phyloP scores from a whole-genome alignment of 495 filamentous ascomycete species.

The Penicillium chermesinum region DNA sequence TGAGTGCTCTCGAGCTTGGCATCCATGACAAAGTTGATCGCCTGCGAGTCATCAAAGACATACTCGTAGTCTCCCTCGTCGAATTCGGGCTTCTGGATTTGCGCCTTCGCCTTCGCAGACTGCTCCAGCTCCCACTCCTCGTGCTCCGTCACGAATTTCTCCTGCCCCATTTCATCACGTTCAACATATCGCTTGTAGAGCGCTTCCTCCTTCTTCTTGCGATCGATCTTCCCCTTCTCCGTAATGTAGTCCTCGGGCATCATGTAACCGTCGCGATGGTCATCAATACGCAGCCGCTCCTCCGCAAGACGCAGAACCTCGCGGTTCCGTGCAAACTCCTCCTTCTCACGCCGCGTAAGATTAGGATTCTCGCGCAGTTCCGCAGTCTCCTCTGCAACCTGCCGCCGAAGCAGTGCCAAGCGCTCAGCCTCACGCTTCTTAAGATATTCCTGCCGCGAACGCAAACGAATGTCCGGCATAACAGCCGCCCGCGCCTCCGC shows the following conservation, averaged over 20 bases:
- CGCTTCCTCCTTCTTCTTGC: conserved; percentile 83
- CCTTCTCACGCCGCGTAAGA: conserved; percentile 73
- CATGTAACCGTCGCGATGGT: conserved; percentile 87
- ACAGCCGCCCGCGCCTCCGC: conserved; percentile 54
- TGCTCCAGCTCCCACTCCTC: conserved; percentile 96
- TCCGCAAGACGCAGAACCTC: conserved; percentile 84
- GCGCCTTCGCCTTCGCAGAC: conserved; percentile 80
- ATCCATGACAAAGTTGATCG: conserved; percentile 83
- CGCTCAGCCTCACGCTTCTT: conserved; percentile 87
- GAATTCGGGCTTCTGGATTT: conserved; percentile 70
- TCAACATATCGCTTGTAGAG: conserved; percentile 90
- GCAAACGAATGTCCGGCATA: conserved; percentile 70
- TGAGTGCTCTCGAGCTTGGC: conserved; percentile 62
- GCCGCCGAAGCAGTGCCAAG: conserved; percentile 76
- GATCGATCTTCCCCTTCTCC: conserved; percentile 85
- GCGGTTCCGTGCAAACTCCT: conserved; percentile 85
- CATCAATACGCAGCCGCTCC: conserved; percentile 82
- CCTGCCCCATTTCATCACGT: conserved; percentile 78
- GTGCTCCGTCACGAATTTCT: conserved; percentile 88
- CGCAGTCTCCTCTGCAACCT: conserved; percentile 84
- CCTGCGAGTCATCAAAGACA: conserved; percentile 82
- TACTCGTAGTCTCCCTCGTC: conserved; percentile 90
- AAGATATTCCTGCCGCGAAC: conserved; percentile 87
- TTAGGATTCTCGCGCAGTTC: conserved; percentile 74
- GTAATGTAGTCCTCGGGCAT: conserved; percentile 94